Evolutionary conservation across 2,329 filamentous ascomycete species (phyloP).

Genomic region (Xylariales sp.): DNA sequence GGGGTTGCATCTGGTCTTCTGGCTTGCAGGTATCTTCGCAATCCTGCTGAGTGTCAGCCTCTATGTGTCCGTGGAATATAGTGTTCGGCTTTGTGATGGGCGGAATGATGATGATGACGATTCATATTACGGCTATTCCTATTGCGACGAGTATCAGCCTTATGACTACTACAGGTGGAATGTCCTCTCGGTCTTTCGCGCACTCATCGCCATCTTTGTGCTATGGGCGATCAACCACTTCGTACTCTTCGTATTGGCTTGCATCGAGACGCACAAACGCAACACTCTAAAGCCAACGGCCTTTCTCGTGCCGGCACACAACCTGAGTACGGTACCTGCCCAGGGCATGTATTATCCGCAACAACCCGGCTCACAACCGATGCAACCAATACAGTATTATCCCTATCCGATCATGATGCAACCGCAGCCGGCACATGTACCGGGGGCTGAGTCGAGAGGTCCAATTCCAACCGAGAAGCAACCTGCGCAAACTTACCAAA

Average conservation of each 20-base stretch:
- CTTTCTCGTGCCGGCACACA: conserved; percentile 33
- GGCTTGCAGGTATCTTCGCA: conserved; percentile 45
- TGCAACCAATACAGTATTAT: conserved; percentile 36
- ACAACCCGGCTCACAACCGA: conserved; percentile 28
- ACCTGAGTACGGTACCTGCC: background rate
- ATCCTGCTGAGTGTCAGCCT: conserved; percentile 37
- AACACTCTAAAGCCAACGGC: conserved; percentile 42
- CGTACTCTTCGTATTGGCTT: conserved; percentile 72
- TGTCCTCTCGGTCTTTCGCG: conserved; percentile 53
- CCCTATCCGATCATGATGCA: conserved; percentile 42
- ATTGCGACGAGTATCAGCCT: conserved; percentile 36
- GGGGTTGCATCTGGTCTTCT: conserved; percentile 46
- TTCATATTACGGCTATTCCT: conserved; percentile 33
- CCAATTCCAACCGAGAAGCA: conserved; percentile 19
- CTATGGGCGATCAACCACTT: conserved; percentile 84
- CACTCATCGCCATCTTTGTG: conserved; percentile 78
- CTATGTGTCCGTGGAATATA: conserved; percentile 6
- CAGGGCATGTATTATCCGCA: conserved; percentile 41
- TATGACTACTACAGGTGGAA: conserved; percentile 22
- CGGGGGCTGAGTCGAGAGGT: conserved; percentile 13
- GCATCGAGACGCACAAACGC: conserved; percentile 49
- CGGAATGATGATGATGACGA: conserved; percentile 16
- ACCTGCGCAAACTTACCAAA: conserved; percentile 53
- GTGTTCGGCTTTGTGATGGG: conserved; percentile 18
- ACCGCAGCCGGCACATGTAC: conserved; percentile 33